Percentiles rank a stretch among this genome's conserved stretches.
Evolutionary conservation across 78 protist genomes (phyloP).

Genomic region (Polysphondylium violaceum): DNA sequence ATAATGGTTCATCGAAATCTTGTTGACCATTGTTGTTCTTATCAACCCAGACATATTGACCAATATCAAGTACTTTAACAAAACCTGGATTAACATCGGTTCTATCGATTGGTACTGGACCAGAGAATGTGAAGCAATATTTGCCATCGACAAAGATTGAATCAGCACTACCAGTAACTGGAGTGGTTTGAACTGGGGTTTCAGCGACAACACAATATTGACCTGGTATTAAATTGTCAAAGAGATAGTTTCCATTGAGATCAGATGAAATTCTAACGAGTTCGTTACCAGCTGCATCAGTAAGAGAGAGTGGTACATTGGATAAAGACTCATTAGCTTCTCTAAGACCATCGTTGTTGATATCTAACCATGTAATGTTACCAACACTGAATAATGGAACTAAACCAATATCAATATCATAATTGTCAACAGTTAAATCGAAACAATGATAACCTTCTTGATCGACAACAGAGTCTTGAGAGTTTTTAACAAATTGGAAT

Average conservation of each 20-base stretch:
- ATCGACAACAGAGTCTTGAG: conserved; percentile 3
- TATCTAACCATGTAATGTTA: neutral
- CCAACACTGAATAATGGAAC: conserved; percentile 24
- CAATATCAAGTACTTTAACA: neutral
- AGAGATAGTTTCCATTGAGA: neutral
- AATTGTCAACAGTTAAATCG: neutral
- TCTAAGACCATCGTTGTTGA: neutral
- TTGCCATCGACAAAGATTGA: neutral
- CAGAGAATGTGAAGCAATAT: neutral
- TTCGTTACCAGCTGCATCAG: conserved; percentile 11
- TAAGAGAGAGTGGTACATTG: neutral
- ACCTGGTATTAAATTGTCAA: neutral
- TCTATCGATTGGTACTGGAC: neutral
- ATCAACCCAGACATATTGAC: conserved; percentile 28
- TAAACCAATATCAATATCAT: neutral
- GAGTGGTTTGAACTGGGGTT: neutral
- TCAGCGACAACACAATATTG: neutral
- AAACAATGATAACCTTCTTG: neutral
- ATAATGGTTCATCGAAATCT: neutral
- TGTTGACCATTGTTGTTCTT: conserved; percentile 1
- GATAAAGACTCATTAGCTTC: neutral
- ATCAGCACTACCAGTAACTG: neutral
- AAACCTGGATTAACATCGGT: conserved; percentile 10
- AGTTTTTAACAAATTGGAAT: neutral
- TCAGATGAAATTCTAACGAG: neutral